Conservation (phyloP, 2,329 filamentous ascomycete species). For the Hymenoscyphus fructigenus region DNA sequence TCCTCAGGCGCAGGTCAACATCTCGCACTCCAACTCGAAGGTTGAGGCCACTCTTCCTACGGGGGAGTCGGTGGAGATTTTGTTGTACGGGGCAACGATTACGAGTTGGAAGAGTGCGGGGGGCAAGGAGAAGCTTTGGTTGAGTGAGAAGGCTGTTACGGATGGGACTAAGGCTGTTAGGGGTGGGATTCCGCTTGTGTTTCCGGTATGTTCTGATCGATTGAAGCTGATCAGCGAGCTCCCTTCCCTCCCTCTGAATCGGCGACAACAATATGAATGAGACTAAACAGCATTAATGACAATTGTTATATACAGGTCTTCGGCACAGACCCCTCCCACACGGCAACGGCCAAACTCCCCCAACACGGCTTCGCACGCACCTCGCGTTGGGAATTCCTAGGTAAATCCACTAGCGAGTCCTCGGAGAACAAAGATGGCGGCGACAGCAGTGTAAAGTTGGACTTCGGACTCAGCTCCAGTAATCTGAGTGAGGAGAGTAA, state of each 20-base stretch:
- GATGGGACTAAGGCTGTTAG: slow-evolving; percentile 89
- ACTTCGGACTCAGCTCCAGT: slow-evolving; percentile 82
- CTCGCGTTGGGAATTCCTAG: slow-evolving; percentile 89
- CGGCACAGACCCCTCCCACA: slow-evolving; percentile 74
- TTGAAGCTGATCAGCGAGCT: too few species aligned
- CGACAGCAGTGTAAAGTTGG: slow-evolving; percentile 80
- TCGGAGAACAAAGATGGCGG: slow-evolving; percentile 42
- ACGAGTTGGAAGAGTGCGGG: slow-evolving; percentile 85
- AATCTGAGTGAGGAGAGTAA: slow-evolving; percentile 68
- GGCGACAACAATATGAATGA: too few species aligned
- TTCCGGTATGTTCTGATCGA: slow-evolving; percentile 78
- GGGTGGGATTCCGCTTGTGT: slow-evolving; percentile 89
- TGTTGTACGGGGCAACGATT: slow-evolving; percentile 91
- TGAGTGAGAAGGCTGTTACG: slow-evolving; percentile 76
- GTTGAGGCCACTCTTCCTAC: slow-evolving; percentile 81
- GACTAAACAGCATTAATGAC: too few species aligned
- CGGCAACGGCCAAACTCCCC: slow-evolving; percentile 74
- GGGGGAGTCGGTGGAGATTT: slow-evolving; percentile 80
- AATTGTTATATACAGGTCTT: slow-evolving; percentile 63
- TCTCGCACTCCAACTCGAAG: slow-evolving; percentile 67
- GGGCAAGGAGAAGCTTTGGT: slow-evolving; percentile 80
- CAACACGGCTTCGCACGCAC: slow-evolving; percentile 95
- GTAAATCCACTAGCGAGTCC: slow-evolving; percentile 74
- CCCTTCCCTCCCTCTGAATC: too few species aligned
- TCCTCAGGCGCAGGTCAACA: slow-evolving; percentile 73